Base-by-base conservation (phyloP, 176 grass and related monocot species). In the Eragrostis curvula region DNA sequence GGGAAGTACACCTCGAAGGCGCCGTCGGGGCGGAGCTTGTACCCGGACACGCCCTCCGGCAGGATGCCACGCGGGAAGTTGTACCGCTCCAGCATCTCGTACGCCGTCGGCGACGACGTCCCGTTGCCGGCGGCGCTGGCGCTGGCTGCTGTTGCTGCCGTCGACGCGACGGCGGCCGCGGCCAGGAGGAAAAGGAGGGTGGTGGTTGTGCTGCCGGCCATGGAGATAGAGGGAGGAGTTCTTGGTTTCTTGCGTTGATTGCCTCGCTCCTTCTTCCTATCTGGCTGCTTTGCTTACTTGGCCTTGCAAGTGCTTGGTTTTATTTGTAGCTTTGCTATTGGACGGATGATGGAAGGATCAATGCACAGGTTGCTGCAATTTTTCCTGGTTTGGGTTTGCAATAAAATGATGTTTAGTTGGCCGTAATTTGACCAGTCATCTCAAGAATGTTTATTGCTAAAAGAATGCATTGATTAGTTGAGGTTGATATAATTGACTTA, bases 71-170 rank as follows among this genome's bases (percentile, higher is more conserved):
- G 50, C 12, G 93, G 93, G 82, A 95, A 90, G 79, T 74, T 29
- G 89, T 89, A 92, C 50, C 62, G 61, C 85, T 88, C 93, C 61
- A 95, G 73, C 81, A 95, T 85, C 49, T 95, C 79, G 74, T 95
- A 95, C 28, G 93, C 93, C 6, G 87, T 85, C 24, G 92, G 86
- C n/a, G 57, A 58, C 23, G 29, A 8, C 30, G 70, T 56, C 30
- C 20, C n/a, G 74, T 36, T 62, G 0, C 8, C 66, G 3, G 77
- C 15, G 48, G 9, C n/a, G n/a, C n/a, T n/a, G 56, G 46, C 9
- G n/a, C 73, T 1, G 10, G 75, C 0, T 18, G 12, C 18, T 24
- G 0, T 20, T 2, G 23, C 15, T 2, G 21, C 6, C 1, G 21
- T 12, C 8, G n/a, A 59, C 21, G 3, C 1, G n/a, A 59, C 56